Base-by-base conservation (phyloP, 2,329 filamentous ascomycete genomes). In the Coniochaeta hoffmannii region DNA sequence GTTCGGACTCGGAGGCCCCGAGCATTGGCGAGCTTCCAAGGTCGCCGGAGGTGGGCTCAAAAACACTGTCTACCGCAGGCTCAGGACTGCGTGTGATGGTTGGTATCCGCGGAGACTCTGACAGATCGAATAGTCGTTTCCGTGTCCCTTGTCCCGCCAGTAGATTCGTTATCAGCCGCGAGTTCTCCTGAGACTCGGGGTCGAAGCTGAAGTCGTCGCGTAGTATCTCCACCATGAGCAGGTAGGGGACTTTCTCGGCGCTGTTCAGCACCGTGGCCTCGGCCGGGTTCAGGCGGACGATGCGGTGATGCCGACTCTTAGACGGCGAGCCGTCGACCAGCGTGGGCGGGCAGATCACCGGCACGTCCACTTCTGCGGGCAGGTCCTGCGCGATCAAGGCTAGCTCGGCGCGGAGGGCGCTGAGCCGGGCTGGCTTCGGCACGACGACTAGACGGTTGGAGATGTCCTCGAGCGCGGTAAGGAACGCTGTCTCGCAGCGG, bases 241-340 rank as follows among this genome's bases (percentile, higher is more conserved):
- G 71, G 69, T 91, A 94, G 1, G 89, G 89, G 46, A 94, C 89
- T 66, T 91, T 88, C 68, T 94, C 89, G 4, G 89, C 89, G 67
- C 89, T 94, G 69, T 94, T 94, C 53, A 94, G 73, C 55, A 92
- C 90, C 0, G 89, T 93, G 6, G 89, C 86, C 69, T 94, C 89
- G 1, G 88, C 88, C 7, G 89, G 90, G 64, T 92, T 94, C 52
- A 94, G 77, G 35, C 89, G 82, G 49, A 94, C 89, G 57, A 94
- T 90, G 34, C 89, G 83, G 66, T 94, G 89, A 67, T 94, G 90
- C 55, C 82, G 82, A 65, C 89, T 92, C 65, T 83, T 85, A 26
- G 86, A 82, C 2, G 88, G 83, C n/a, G 83, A 80, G 22, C 89
- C 88, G 69, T 89, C 81, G 11, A 87, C 79, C 51, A 93, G 71